Base-by-base conservation (phyloP, 768 basidiomycete species). In the Lentinula guzmanii region DNA sequence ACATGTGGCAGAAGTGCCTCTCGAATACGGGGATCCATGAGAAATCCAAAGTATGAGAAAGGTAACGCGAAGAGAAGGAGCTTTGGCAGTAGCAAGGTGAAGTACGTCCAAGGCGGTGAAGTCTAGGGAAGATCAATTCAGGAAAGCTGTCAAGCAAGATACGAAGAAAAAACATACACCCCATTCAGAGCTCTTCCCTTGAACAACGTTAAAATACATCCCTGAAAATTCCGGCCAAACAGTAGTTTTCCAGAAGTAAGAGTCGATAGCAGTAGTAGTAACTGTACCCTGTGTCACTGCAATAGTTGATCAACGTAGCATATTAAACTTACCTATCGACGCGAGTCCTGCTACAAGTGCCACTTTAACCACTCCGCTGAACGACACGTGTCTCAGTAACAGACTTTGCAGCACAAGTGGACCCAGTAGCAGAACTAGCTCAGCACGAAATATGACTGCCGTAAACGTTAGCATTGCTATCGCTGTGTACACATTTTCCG, bases 151-250 rank as follows among this genome's bases (percentile, higher is more conserved):
- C 34, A 58, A 28, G 18, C 50, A 31, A 24, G 11, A 31, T 55
- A 37, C 62, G 24, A 48, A 33, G 33, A 58, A 33, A 18, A 24
- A 21, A 80, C 90, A 65, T 71, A 96, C 93, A 64, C 97, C 97
- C 97, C 97, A 99, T 18, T 95, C 86, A 0, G 86, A 75, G 31
- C 90, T 88, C 71, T 96, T 94, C 13, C 95, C 94, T 69, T 93
- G 73, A 5, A 87, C 75, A 28, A 98, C 84, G 69, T 98, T 99
- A 77, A 93, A 99, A 64, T 86, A 86, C 10, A 95, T 64, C 0
- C 84, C 81, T 1, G 84, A 78, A 15, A 91, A 75, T 70, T 98
- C 97, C 0, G 97, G 95, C 95, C 95, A 98, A 0, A 95, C 69
- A 10, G 18, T 78, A 65, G 74, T 75, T 58, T 79, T 69, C 94